phyloP scores from a whole-genome alignment of 2,329 filamentous ascomycete genomes.

The Sclerotinia nivalis region DNA sequence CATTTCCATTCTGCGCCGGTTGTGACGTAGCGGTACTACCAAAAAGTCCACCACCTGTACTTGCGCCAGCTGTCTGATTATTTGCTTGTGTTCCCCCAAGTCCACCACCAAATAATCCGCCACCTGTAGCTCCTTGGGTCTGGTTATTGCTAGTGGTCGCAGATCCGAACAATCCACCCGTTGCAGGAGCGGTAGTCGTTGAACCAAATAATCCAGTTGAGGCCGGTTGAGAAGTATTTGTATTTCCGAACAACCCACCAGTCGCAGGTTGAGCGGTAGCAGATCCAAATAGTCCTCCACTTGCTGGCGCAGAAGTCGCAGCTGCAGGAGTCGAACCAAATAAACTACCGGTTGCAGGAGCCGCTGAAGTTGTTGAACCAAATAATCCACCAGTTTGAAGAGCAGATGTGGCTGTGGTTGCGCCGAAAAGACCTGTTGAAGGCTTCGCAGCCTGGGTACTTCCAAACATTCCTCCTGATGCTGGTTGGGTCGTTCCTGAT shows the following conservation, averaged over 20 bases:
- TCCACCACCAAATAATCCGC: conserved; percentile 41
- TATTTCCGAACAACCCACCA: conserved; percentile 40
- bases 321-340: conserved; percentile 37
- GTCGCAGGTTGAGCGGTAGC: conserved; percentile 29
- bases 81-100: conserved; percentile 31
- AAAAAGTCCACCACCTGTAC: conserved; percentile 38
- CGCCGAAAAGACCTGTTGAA: conserved; percentile 40
- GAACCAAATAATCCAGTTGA: conserved; percentile 40
- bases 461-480: conserved; percentile 41
- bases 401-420: conserved; percentile 31
- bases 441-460: conserved; percentile 37
- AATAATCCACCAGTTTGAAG: conserved; percentile 35
- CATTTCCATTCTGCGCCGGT: conserved; percentile 35
- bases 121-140: conserved; percentile 28
- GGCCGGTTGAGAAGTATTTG: conserved; percentile 28
- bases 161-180: conserved; percentile 40
- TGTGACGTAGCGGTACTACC: conserved; percentile 36
- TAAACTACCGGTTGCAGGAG: conserved; percentile 32
- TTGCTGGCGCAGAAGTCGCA: conserved; percentile 25
- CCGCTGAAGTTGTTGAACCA: conserved; percentile 27
- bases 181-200: conserved; percentile 27
- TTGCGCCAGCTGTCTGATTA: conserved; percentile 31
- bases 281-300: conserved; percentile 32
- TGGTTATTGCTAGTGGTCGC: conserved; percentile 24
- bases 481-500: conserved; percentile 35